Evolutionary conservation across 202 grass and related monocot species (phyloP).

Genomic region (Elaeis oleifera): DNA sequence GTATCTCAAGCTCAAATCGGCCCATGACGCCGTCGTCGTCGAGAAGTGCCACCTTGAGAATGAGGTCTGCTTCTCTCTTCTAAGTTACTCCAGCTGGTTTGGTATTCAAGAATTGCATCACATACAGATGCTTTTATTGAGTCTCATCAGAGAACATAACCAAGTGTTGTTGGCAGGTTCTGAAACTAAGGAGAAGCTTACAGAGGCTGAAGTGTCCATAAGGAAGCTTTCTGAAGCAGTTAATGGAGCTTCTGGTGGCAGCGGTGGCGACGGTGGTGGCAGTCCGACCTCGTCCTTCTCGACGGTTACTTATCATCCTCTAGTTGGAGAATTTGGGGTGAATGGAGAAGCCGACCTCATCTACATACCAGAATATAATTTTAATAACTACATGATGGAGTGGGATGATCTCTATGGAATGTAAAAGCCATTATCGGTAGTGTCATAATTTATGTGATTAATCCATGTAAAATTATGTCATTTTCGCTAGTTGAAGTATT

Average conservation of each 20-base stretch:
- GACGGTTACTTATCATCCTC: background rate
- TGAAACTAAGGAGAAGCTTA: constrained; percentile 1
- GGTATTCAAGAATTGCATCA: no score
- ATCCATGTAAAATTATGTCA: no score
- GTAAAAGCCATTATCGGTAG: no score
- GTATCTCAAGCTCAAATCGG: constrained; percentile 44
- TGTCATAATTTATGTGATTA: no score
- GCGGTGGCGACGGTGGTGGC: background rate
- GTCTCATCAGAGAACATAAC: no score
- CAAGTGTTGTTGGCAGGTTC: background rate
- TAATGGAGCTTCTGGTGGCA: background rate
- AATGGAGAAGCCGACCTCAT: constrained; percentile 19
- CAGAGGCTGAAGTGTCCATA: constrained; percentile 1
- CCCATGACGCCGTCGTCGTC: constrained; percentile 22
- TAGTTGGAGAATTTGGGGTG: background rate
- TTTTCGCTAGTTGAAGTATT: no score
- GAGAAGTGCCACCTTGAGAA: constrained; percentile 58
- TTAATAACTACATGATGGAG: constrained; percentile 24
- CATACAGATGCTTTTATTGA: no score
- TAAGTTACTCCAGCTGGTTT: no score
- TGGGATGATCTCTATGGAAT: constrained; percentile 29
- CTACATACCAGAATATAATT: constrained; percentile 12
- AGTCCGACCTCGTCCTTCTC: constrained; percentile 7
- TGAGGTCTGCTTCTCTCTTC: constrained; percentile 27
- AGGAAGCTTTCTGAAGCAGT: background rate